Base-by-base conservation (phyloP, 139 green algal species). In the Chlorella sp. region DNA sequence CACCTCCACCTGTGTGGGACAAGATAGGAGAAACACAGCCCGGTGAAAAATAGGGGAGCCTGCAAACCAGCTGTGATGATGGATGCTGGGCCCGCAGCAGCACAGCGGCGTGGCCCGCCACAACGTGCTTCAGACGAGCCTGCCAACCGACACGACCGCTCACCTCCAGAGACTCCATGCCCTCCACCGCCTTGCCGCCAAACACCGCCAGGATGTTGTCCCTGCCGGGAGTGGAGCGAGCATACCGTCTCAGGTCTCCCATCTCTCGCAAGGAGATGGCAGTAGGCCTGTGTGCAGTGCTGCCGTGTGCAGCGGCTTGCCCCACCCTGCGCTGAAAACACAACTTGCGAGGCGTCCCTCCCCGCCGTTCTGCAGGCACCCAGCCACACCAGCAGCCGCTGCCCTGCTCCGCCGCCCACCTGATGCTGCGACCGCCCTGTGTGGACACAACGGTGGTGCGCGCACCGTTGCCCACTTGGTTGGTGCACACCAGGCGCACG, bases 191-290 rank as follows among this genome's bases (percentile, higher is more conserved):
- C 73, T 94, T 96, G 62, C 78, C 58, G 22, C 97, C 97, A 83
- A 99, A 97, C 24, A 99, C 90, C 6, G 92, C 85, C 14, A 93
- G 87, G 26, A 99, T 85, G 67, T 96, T 96, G 43, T 95, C 93
- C 16, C 85, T 87, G 81, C 56, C 16, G 13, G 41, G 34, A 34
- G 7, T 22, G 69, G 11, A 17, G 40, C 32, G 11, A 20, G n/a
- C n/a, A n/a, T n/a, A n/a, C n/a, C n/a, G n/a, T n/a, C n/a, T n/a
- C n/a, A n/a, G n/a, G n/a, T n/a, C n/a, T n/a, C n/a, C n/a, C n/a
- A n/a, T n/a, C n/a, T n/a, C n/a, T n/a, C n/a, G n/a, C n/a, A n/a
- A n/a, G n/a, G n/a, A n/a, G n/a, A n/a, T n/a, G 36, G 8, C n/a
- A 34, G 68, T 54, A 40, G 32, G 36, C 69, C 14, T 28, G 32